Evolutionary conservation across 306 rosid genomes (phyloP), one percentile per base, ranked within the genome.

Genomic region (Nissolia schottii): DNA sequence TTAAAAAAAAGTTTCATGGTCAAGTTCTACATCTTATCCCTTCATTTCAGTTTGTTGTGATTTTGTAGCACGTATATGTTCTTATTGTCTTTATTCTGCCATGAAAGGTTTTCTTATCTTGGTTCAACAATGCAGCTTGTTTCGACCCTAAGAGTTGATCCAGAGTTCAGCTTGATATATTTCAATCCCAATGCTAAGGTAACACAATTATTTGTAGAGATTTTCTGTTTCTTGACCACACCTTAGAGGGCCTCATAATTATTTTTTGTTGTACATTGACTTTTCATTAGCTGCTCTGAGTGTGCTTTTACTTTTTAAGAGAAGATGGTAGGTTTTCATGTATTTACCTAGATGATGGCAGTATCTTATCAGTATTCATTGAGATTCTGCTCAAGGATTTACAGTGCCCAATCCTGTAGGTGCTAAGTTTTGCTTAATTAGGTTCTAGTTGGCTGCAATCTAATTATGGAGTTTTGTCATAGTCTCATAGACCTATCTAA

Each of bases 101-200:
- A 66, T 70, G 34, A 60, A 23, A 78, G 58, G 67, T 74, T 77
- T 74, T 87, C 84, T 87, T 67, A 72, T 71, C 72, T 71, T 76
- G 62, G 70, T 83, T 50, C 68, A 68, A 70, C 37, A 40, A 59
- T 74, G 89, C 96, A 93, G 97, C 96, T 91, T 75, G 97, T 93
- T 79, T 89, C 97, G 77, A 86, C 90, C 66, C 85, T 93, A 24
- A 81, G 87, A 72, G 79, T 93, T 77, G 78, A 73, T 80, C 97
- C 98, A 45, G 94, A 87, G 74, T 86, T 82, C 87, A 87, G 65
- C 75, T 82, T 91, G 88, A 54, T 87, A 60, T 85, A 76, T 87
- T 89, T 86, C 86, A 87, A 86, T 80, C 91, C 96, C 32, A 69
- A 79, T 57, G 90, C 93, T 31, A 87, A 86, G 98, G 97, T 93